phyloP scores from a whole-genome alignment of 202 grass and related monocot species.

The Setaria italica region DNA sequence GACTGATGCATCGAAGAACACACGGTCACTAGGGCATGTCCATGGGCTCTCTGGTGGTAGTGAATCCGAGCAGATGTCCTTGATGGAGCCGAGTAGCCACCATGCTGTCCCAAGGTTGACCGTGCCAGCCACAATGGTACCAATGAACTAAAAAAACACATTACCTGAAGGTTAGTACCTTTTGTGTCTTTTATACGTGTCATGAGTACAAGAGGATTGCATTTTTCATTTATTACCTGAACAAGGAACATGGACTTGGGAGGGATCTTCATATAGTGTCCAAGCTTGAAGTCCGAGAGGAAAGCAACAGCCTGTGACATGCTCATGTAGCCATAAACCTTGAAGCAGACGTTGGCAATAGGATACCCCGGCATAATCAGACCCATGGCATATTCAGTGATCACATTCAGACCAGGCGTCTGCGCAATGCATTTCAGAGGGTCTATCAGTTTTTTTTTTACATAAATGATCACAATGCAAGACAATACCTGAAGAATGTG shows the following conservation, averaged over 20 bases:
- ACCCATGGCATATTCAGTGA: constrained; percentile 85
- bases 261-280: constrained; percentile 98
- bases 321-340: constrained; percentile 92
- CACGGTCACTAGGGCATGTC: constrained; percentile 72
- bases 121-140: constrained; percentile 77
- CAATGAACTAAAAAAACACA: constrained; percentile 58
- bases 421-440: constrained; percentile 28
- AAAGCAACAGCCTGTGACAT: constrained; percentile 79
- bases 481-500: background rate
- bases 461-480: background rate
- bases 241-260: constrained; percentile 93
- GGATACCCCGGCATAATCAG: constrained; percentile 81
- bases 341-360: constrained; percentile 90
- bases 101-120: constrained; percentile 76
- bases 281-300: constrained; percentile 94
- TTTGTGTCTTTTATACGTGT: constrained; percentile 18
- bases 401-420: constrained; percentile 89
- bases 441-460: constrained; percentile 11
- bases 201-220: background rate
- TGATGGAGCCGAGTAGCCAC: constrained; percentile 80
- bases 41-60: constrained; percentile 77
- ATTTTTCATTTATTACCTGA: constrained; percentile 59
- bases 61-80: constrained; percentile 63
- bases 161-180: constrained; percentile 22
- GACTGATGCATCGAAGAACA: constrained; percentile 91